phyloP scores from a whole-genome alignment of 352 stramenopile species.

The Globisporangium spiculum region DNA sequence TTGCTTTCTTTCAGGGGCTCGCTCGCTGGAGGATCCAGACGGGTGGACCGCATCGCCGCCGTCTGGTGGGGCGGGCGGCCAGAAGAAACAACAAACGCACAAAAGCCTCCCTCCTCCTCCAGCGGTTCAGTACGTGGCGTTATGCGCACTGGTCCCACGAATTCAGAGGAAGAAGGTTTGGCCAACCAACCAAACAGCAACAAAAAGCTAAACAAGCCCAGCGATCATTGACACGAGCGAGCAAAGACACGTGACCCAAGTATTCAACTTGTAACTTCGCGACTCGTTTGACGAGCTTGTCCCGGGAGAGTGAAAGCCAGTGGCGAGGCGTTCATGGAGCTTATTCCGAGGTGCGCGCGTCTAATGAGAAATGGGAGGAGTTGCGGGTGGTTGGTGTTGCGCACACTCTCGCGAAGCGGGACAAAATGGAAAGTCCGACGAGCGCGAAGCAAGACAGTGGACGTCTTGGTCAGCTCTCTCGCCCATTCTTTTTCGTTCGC shows the following conservation, averaged over 20 bases:
- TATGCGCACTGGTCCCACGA: neutral
- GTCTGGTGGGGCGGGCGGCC: neutral
- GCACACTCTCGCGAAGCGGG: neutral
- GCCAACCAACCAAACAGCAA: neutral
- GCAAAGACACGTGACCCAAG: neutral
- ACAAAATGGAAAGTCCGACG: conserved; percentile 2
- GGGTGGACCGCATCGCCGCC: neutral
- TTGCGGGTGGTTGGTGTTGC: neutral
- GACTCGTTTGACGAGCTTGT: neutral
- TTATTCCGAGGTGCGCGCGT: neutral
- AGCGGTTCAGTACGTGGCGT: neutral
- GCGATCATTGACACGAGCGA: neutral
- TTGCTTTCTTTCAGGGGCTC: neutral
- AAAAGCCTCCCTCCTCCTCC: too few relatives aligned
- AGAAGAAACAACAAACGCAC: too few relatives aligned
- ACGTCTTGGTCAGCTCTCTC: neutral
- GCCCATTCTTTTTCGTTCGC: neutral
- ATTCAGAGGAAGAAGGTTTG: neutral
- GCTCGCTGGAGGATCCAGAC: neutral
- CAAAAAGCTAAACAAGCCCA: neutral
- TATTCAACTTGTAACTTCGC: neutral
- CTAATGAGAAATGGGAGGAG: neutral
- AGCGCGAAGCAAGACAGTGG: conserved; percentile 6
- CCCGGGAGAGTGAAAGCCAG: neutral
- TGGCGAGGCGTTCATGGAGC: too few relatives aligned